Percentiles rank a stretch among this genome's conserved stretches.
Evolutionary conservation across 2,329 filamentous ascomycete genomes (phyloP).

Genomic region (Plectosphaerella plurivora): DNA sequence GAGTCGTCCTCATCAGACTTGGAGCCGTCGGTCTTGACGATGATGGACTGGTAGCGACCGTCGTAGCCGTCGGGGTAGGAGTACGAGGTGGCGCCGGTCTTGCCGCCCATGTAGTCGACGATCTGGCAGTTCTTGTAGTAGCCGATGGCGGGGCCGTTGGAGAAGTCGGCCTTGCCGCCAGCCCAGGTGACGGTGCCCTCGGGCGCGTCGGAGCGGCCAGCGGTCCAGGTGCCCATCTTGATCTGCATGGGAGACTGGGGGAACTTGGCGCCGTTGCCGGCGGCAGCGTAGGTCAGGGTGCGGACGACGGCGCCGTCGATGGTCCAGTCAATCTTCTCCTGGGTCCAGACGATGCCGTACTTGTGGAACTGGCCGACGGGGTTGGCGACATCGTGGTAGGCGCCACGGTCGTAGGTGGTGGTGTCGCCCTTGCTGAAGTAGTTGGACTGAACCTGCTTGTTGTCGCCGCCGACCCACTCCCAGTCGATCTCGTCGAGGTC

Average conservation of each 20-base stretch:
- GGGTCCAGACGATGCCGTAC: slow-evolving; percentile 66
- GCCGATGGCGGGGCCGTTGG: slow-evolving; percentile 46
- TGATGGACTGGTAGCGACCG: slow-evolving; percentile 42
- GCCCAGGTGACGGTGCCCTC: slow-evolving; percentile 69
- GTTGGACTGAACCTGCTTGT: slow-evolving; percentile 76
- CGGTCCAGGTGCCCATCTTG: slow-evolving; percentile 66
- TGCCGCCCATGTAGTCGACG: slow-evolving; percentile 48
- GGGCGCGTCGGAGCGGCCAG: slow-evolving; percentile 51
- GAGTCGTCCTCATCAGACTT: slow-evolving; percentile 8
- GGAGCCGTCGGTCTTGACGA: slow-evolving; percentile 26
- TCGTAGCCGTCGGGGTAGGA: slow-evolving; percentile 45
- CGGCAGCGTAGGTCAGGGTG: slow-evolving; percentile 59
- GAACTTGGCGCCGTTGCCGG: slow-evolving; percentile 53
- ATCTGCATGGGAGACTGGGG: slow-evolving; percentile 72
- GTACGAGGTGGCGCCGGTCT: slow-evolving; percentile 44
- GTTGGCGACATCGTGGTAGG: slow-evolving; percentile 52
- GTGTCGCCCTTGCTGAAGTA: slow-evolving; percentile 76
- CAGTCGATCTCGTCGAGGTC: slow-evolving; percentile 93
- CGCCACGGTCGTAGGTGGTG: slow-evolving; percentile 65
- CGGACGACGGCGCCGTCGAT: slow-evolving; percentile 60
- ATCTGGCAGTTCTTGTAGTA: slow-evolving; percentile 55
- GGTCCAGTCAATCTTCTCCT: slow-evolving; percentile 58
- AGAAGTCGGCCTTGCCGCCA: slow-evolving; percentile 53
- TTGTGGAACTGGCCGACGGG: slow-evolving; percentile 57
- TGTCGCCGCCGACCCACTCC: slow-evolving; percentile 84